Conservation (phyloP, 2,329 filamentous ascomycete genomes). For the Phyllosticta citriasiana region DNA sequence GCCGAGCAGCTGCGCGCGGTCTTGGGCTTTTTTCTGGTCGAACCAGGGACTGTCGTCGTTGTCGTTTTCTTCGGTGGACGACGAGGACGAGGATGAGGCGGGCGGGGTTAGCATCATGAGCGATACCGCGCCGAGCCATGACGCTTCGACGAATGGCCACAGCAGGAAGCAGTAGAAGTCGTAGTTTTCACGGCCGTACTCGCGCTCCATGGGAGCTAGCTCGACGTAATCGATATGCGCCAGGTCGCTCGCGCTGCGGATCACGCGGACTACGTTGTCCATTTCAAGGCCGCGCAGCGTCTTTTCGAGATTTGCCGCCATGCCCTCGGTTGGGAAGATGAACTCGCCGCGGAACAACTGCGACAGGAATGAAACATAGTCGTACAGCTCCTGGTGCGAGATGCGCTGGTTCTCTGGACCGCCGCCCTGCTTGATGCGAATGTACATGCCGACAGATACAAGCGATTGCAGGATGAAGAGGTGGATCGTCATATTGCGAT, state of each 20-base stretch:
- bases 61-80: constrained; percentile 30
- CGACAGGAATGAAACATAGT: constrained; percentile 71
- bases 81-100: constrained; percentile 15
- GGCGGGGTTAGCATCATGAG: constrained; percentile 80
- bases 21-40: constrained; percentile 65
- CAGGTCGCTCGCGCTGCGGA: constrained; percentile 24
- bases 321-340: constrained; percentile 83
- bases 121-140: constrained; percentile 82
- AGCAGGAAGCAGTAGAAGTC: constrained; percentile 99
- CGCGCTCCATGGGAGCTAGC: constrained; percentile 64
- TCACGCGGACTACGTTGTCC: constrained; percentile 65
- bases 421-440: constrained; percentile 81
- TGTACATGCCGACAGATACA: constrained; percentile 85
- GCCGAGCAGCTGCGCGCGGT: constrained; percentile 74
- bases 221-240: constrained; percentile 56
- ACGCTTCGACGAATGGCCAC: constrained; percentile 95
- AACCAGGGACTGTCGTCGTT: constrained; percentile 56
- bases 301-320: constrained; percentile 68
- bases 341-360: constrained; percentile 91
- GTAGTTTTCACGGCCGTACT: constrained; percentile 79
- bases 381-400: constrained; percentile 58
- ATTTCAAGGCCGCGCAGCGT: constrained; percentile 68
- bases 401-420: constrained; percentile 73
- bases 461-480: constrained; percentile 90
- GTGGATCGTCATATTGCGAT: constrained; percentile 98